These are phyloP conservation scores for Neoarthrinium moseri DNA, from an alignment of 2,329 filamentous ascomycete genomes.

Conservation along the genomic window DNA sequence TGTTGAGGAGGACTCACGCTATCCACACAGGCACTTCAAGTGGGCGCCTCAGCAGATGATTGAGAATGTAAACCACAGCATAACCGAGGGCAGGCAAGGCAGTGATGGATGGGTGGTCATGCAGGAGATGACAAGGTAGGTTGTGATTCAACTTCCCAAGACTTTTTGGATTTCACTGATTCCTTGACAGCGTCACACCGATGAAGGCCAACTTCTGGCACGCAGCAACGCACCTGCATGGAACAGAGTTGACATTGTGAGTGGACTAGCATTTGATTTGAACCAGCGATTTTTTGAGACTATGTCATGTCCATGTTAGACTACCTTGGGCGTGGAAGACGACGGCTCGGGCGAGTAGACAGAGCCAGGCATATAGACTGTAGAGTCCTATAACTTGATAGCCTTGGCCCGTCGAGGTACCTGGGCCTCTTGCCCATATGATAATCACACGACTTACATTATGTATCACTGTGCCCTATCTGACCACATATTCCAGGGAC, in stretches of 20 bases:
- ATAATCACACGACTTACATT: no score
- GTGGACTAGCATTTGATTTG: constrained; percentile 38
- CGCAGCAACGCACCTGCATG: constrained; percentile 57
- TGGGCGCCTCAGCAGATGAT: constrained; percentile 77
- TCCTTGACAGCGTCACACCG: constrained; percentile 74
- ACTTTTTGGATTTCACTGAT: no score
- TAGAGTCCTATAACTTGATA: constrained; percentile 20
- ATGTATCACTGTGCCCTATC: constrained; percentile 12
- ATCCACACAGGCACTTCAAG: constrained; percentile 86
- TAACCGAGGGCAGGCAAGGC: constrained; percentile 74
- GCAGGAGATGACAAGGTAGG: constrained; percentile 80
- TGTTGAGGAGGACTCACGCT: constrained; percentile 39
- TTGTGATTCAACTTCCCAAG: constrained; percentile 10
- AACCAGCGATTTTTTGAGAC: no score
- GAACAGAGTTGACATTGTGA: constrained; percentile 81
- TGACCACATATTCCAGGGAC: constrained; percentile 12
- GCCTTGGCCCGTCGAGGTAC: constrained; percentile 10
- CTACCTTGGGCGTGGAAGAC: background rate
- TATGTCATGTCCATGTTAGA: no score
- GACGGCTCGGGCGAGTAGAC: constrained; percentile 8
- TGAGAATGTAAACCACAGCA: constrained; percentile 81
- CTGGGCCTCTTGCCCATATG: constrained; percentile 20
- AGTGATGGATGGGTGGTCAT: constrained; percentile 94
- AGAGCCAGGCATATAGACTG: constrained; percentile 18
- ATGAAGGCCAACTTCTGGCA: constrained; percentile 93